These are phyloP conservation scores for Xylariaceae sp. DNA, from an alignment of 2,329 filamentous ascomycete genomes.

Conservation along the genomic window DNA sequence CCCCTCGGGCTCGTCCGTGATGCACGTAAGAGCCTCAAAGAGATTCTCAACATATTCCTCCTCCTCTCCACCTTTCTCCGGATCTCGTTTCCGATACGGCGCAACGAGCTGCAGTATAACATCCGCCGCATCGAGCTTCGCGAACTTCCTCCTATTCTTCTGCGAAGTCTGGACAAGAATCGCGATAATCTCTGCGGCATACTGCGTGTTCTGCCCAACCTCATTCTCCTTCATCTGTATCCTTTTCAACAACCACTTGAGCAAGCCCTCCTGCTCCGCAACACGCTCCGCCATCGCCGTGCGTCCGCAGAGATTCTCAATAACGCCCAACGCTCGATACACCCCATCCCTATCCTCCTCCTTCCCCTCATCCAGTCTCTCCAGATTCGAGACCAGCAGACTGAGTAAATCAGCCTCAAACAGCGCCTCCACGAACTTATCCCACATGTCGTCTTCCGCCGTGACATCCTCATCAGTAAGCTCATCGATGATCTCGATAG, in stretches of 20 bases:
- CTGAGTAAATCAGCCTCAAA: conserved; percentile 68
- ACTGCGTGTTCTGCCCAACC: conserved; percentile 86
- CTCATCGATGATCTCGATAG: conserved; percentile 84
- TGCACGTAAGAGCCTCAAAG: conserved; percentile 79
- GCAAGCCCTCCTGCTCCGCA: conserved; percentile 61
- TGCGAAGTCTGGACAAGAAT: conserved; percentile 77
- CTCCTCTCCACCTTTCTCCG: conserved; percentile 78
- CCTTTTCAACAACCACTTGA: conserved; percentile 74
- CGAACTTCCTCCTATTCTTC: conserved; percentile 60
- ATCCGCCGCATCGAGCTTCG: conserved; percentile 69
- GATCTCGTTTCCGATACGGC: conserved; percentile 80
- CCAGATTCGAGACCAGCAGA: conserved; percentile 72
- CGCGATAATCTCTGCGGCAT: conserved; percentile 85
- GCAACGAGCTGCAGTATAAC: conserved; percentile 77
- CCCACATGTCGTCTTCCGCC: conserved; percentile 78
- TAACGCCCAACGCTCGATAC: conserved; percentile 76
- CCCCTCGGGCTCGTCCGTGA: conserved; percentile 70
- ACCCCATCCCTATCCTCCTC: conserved; percentile 75
- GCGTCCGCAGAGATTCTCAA: conserved; percentile 75
- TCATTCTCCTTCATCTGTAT: conserved; percentile 53
- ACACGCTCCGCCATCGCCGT: conserved; percentile 66
- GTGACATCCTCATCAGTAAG: conserved; percentile 90
- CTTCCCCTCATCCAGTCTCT: conserved; percentile 70
- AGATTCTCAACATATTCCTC: conserved; percentile 94
- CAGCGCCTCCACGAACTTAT: conserved; percentile 64